A percentile compares a stretch with the other conserved stretches of the same genome.
Evolutionary conservation across 1,139 yeast species (phyloP).

Genomic region (Taphrina communis): DNA sequence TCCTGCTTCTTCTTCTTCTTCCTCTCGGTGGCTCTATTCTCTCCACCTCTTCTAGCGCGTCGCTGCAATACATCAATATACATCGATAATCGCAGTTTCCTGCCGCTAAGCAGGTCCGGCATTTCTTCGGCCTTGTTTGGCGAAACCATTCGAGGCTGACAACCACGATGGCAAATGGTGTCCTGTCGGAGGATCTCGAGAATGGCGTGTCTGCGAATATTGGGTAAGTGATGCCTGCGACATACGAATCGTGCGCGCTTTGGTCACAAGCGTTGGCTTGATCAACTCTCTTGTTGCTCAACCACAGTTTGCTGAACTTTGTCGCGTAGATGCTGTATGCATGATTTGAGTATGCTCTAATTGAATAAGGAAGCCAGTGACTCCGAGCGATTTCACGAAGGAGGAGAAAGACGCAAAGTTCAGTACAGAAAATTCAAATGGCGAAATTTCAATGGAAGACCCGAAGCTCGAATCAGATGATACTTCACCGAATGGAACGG

Average conservation of each 20-base stretch:
- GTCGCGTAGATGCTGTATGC: no score
- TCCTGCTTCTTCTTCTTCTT: no score
- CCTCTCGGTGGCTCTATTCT: not conserved
- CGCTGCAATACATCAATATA: not conserved
- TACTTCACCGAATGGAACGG: not conserved
- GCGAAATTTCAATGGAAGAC: not conserved
- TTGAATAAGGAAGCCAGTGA: constrained; percentile 1
- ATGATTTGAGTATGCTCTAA: no score
- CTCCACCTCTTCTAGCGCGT: constrained; percentile 4
- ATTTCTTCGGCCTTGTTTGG: no score
- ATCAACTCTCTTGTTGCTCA: no score
- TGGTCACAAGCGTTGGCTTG: not conserved
- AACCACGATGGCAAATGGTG: constrained; percentile 13
- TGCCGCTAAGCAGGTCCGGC: no score
- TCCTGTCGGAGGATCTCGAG: constrained; percentile 7
- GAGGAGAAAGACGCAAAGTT: not conserved
- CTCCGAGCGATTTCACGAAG: not conserved
- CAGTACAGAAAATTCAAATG: not conserved
- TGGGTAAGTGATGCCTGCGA: not conserved
- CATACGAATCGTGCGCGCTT: not conserved
- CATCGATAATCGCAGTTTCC: not conserved
- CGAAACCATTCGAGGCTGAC: no score
- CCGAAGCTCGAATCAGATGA: constrained; percentile 1
- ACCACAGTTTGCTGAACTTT: no score
- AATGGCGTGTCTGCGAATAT: constrained; percentile 7